Base-by-base conservation (phyloP, 805 yeast species). In the Barnettozyma botsteinii region DNA sequence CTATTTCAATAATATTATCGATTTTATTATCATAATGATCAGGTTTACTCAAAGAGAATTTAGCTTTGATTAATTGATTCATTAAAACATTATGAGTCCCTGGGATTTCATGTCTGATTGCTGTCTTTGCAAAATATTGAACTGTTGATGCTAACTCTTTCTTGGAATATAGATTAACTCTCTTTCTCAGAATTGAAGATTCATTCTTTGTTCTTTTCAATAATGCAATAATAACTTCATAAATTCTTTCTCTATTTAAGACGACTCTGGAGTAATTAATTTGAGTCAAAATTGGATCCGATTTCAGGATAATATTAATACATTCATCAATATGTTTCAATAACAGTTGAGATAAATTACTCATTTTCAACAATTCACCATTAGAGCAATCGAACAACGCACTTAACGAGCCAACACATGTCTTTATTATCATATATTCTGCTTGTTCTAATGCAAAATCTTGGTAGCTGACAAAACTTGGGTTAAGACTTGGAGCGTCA, bases 381-480 rank as follows among this genome's bases (percentile, higher is more conserved):
- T 84, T 84, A 17, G 65, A 51, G 51, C 86, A 79, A 53, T 79
- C 80, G 32, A 77, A 60, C 11, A 85, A 49, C 0, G 88, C 77
- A 0, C 88, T 77, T 18, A 81, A 57, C 0, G 93, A 80, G 43
- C 85, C 85, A 45, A 85, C 73, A 49, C 81, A 79, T 8, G 82
- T 69, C 51, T 84, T 85, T 10, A 79, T 74, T 24, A 79, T 67
- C 43, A 86, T 66, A 56, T 81, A 80, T 48, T 79, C 82, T 49
- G 74, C 65, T 57, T 82, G 89, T 5, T 72, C 64, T n/a, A 70
- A 49, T 31, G 72, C 59, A 33, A 71, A 60, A 28, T 60, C 64
- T 7, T 62, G 62, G 23, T 64, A 58, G 4, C 38, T 36, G 17
- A 53, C 60, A 64, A 13, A 61, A 41, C 28, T 61, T 43, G 48